Evolutionary conservation across 83 land plant genomes (phyloP), one percentile per base, ranked within the genome.

Genomic region (Larix sibirica): DNA sequence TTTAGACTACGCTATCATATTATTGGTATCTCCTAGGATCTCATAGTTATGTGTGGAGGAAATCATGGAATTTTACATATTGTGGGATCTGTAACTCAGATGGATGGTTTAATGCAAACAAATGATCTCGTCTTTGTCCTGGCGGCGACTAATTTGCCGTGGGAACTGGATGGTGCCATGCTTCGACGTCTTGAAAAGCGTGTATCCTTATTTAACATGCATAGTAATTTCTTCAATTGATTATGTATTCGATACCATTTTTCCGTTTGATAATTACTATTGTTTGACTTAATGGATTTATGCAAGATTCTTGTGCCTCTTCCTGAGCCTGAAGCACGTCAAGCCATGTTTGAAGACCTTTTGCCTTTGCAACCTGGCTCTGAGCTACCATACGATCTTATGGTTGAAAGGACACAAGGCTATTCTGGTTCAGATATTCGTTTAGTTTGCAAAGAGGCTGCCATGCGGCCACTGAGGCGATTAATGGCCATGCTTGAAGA

Each of bases 151-250:
- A 98, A 98, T 80, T 80, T 98, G 40, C 99, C 99, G 9, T 98
- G 99, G 99, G 97, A 98, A 68, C 84, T 98, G 47, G 99, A 98
- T 92, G 94, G 93, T 64, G 99, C 99, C 67, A 94, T 98, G 99
- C 95, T 98, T 28, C 90, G 99, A 8, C 91, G 97, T 9, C 99
- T 98, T 84, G 99, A 96, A 82, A 98, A 98, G 84, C 89, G 97
- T 16, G 98, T 96, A 92, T 90, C 85, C 89, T 88, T 87, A 61
- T 65, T 42, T 18, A 69, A 47, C 42, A 47, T 47, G 9, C 10
- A 47, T 47, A 7, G 12, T 47, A 47, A 47, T 47, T 0, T 5
- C 9, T 20, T 38, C 24, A 71, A 68, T 33, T 24, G 16, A 69
- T 69, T 16, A 36, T 36, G 1, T 69, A 69, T 69, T 69, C 44